A percentile compares a stretch with the other conserved stretches of the same genome.
Conservation (phyloP, 225 moss, liverwort and hornwort species). For the Polytrichum commune region DNA sequence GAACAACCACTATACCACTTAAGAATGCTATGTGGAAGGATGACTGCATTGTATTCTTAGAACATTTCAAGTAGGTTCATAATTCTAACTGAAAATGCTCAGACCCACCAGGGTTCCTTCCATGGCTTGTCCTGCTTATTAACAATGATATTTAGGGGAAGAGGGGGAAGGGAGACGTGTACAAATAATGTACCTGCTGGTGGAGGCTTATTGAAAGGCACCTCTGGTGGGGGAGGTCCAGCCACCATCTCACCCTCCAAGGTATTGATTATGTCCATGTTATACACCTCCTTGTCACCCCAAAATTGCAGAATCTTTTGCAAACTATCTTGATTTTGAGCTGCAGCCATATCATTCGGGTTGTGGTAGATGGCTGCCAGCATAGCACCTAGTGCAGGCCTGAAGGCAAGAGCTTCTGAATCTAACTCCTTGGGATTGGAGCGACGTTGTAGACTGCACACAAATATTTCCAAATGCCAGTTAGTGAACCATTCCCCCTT, state of each 20-base stretch:
- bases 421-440: constrained; percentile 69
- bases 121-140: no score
- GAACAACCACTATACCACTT: no score
- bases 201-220: constrained; percentile 46
- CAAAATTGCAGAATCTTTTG: constrained; percentile 93
- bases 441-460: constrained; percentile 75
- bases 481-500: no score
- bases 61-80: no score
- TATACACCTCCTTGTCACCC: constrained; percentile 90
- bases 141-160: no score
- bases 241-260: constrained; percentile 99
- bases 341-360: constrained; percentile 62
- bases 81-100: no score
- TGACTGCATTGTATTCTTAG: no score
- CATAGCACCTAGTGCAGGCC: constrained; percentile 86
- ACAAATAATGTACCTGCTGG: constrained; percentile 40
- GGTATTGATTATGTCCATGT: constrained; percentile 83
- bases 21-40: no score
- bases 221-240: constrained; percentile 66
- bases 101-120: no score
- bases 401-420: constrained; percentile 86
- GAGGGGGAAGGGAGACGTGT: neutral
- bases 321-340: constrained; percentile 78
- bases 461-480: no score
- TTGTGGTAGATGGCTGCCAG: constrained; percentile 90